Evolutionary conservation across 805 yeast species (phyloP).

Genomic region (Candida nanaspora): DNA sequence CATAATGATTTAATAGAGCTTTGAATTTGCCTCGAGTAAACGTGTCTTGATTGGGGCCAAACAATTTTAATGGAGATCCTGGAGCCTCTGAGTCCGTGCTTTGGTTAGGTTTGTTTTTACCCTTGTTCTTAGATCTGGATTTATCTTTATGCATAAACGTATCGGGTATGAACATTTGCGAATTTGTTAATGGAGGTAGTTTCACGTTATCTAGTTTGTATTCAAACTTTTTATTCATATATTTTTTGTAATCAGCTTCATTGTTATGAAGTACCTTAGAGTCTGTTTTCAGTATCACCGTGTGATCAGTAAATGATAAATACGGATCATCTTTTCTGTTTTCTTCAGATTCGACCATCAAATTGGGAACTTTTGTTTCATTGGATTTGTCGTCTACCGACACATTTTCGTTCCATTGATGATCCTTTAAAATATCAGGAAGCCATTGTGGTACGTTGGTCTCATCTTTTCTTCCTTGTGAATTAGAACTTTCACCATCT

Average conservation of each 20-base stretch:
- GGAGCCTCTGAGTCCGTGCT: slow-evolving; percentile 18
- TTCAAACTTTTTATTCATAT: slow-evolving; percentile 14
- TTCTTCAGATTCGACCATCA: background rate
- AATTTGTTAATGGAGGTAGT: slow-evolving; percentile 10
- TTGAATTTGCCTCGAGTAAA: slow-evolving; percentile 22
- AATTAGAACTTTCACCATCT: slow-evolving; percentile 1
- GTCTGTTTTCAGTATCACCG: slow-evolving; percentile 15
- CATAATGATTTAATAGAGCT: slow-evolving; percentile 15
- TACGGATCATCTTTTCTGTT: slow-evolving; percentile 10
- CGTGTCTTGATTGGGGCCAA: slow-evolving; percentile 22
- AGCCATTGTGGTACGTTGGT: slow-evolving; percentile 13
- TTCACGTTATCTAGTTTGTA: slow-evolving; percentile 13
- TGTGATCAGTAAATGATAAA: slow-evolving; percentile 13
- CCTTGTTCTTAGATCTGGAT: slow-evolving; percentile 1
- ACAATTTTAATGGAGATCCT: slow-evolving; percentile 24
- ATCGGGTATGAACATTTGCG: slow-evolving; percentile 16
- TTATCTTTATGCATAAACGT: slow-evolving; percentile 23
- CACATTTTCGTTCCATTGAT: slow-evolving; percentile 18
- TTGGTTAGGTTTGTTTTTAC: slow-evolving; percentile 2
- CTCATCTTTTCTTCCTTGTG: background rate
- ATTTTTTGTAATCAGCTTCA: slow-evolving; percentile 25
- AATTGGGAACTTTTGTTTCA: no score
- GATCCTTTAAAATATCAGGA: slow-evolving; percentile 18
- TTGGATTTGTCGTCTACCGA: background rate
- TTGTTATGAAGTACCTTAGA: slow-evolving; percentile 6